These are phyloP conservation scores for Phoma sp. DNA, from an alignment of 2,329 filamentous ascomycete genomes.

Conservation along the genomic window DNA sequence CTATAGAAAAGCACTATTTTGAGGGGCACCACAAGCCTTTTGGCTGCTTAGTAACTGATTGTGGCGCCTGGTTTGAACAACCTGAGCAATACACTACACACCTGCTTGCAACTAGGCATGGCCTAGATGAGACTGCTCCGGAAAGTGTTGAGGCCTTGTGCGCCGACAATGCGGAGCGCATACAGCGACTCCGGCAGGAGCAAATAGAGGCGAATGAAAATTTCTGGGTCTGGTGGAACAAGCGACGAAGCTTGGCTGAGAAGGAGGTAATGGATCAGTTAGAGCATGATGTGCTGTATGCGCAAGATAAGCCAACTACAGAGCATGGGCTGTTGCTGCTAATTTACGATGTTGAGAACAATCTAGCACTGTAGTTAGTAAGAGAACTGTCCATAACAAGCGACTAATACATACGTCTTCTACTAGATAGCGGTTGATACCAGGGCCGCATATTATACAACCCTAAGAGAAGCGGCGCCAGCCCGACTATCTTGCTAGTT, in stretches of 20 bases:
- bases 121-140: not conserved
- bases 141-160: too few relatives aligned
- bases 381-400: too few relatives aligned
- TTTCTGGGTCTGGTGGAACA: slow-evolving; percentile 1
- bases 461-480: too few relatives aligned
- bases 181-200: not conserved
- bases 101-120: not conserved
- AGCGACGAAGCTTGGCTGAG: slow-evolving; percentile 1
- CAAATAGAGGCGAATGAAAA: not conserved
- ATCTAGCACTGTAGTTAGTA: too few relatives aligned
- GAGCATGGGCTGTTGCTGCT: not conserved
- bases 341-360: too few relatives aligned
- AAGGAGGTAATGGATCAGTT: slow-evolving; percentile 6
- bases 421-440: too few relatives aligned
- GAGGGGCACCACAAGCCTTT: not conserved
- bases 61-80: slow-evolving; percentile 3
- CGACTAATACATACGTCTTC: too few relatives aligned
- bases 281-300: not conserved
- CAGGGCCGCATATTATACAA: too few relatives aligned
- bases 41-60: slow-evolving; percentile 1
- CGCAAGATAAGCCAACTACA: not conserved
- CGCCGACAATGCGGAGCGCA: not conserved
- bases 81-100: not conserved
- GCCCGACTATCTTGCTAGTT: too few relatives aligned
- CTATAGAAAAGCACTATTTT: not conserved